These are phyloP conservation scores for Plasmodium knowlesi DNA, from an alignment of 169 alveolate genomes.

Conservation along the genomic window DNA sequence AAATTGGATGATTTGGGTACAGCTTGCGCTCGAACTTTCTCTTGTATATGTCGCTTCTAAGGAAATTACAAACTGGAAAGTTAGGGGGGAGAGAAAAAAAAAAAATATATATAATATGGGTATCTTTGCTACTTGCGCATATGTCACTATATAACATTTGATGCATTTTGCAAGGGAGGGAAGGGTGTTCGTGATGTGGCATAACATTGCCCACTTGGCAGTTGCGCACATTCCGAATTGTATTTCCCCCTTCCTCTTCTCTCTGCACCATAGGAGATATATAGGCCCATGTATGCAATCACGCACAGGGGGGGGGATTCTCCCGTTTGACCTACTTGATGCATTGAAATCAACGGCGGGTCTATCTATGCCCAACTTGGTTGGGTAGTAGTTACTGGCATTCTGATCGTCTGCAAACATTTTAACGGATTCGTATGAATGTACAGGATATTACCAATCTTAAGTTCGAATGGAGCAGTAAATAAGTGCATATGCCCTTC, in stretches of 20 bases:
- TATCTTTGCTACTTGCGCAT: neutral
- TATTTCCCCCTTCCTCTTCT: neutral
- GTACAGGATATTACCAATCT: neutral
- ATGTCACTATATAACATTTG: neutral
- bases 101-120: neutral
- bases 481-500: neutral
- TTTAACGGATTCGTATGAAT: neutral
- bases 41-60: slow-evolving; percentile 53
- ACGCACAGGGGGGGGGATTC: neutral
- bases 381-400: slow-evolving; percentile 41
- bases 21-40: slow-evolving; percentile 46
- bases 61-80: slow-evolving; percentile 48
- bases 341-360: slow-evolving; percentile 71
- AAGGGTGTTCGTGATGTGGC: neutral
- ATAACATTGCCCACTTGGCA: neutral
- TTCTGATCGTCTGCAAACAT: slow-evolving; percentile 61
- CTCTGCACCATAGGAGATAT: neutral
- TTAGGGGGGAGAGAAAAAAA: neutral
- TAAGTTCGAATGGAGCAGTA: neutral
- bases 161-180: neutral
- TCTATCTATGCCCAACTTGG: slow-evolving; percentile 66
- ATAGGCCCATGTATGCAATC: neutral
- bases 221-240: neutral
- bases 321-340: slow-evolving; percentile 24
- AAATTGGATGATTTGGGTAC: slow-evolving; percentile 58